Percentiles rank a stretch among this genome's conserved stretches.
Evolutionary conservation across 139 green algal species (phyloP).

Genomic region (Chlamydomonas sphaeroides): DNA sequence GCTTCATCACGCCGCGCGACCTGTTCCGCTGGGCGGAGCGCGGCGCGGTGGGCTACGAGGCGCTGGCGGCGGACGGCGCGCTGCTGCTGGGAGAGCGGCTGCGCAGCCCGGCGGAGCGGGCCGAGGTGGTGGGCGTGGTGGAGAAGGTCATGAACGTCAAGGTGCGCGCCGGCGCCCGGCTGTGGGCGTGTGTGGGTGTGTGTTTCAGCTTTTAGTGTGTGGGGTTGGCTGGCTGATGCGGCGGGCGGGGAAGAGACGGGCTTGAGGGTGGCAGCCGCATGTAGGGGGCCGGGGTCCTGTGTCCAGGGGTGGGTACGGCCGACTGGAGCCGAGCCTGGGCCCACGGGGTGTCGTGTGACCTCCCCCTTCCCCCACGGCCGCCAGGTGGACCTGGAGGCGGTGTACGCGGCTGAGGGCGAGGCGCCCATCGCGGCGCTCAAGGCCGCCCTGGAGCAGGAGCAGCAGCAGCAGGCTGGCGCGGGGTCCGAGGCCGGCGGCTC

Average conservation of each 20-base stretch:
- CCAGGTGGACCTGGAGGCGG: conserved; percentile 76
- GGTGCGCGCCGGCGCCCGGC: conserved; percentile 65
- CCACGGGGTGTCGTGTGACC: too few species aligned
- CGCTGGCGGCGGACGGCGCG: conserved; percentile 91
- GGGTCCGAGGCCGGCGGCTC: background rate
- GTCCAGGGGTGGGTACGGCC: too few species aligned
- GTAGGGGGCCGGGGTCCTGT: too few species aligned
- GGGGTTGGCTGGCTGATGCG: too few species aligned
- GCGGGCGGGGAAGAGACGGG: too few species aligned
- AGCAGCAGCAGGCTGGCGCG: conserved; percentile 19
- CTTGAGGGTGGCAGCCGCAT: too few species aligned
- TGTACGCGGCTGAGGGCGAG: conserved; percentile 75
- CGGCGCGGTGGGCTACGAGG: conserved; percentile 83
- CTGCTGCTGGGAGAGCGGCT: conserved; percentile 93
- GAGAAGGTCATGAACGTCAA: conserved; percentile 68
- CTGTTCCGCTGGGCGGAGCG: conserved; percentile 94
- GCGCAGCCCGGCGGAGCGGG: conserved; percentile 75
- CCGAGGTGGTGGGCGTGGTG: conserved; percentile 80
- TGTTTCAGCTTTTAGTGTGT: background rate
- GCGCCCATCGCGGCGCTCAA: conserved; percentile 61
- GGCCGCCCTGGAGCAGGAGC: conserved; percentile 51
- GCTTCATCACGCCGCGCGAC: conserved; percentile 97
- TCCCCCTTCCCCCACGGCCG: background rate
- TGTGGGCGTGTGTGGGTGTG: background rate
- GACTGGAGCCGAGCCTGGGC: too few species aligned